Percentiles rank a stretch among this genome's conserved stretches.
Evolutionary conservation across 176 grass and related monocot species (phyloP).

Genomic region (Hsuehochloa calcarea): DNA sequence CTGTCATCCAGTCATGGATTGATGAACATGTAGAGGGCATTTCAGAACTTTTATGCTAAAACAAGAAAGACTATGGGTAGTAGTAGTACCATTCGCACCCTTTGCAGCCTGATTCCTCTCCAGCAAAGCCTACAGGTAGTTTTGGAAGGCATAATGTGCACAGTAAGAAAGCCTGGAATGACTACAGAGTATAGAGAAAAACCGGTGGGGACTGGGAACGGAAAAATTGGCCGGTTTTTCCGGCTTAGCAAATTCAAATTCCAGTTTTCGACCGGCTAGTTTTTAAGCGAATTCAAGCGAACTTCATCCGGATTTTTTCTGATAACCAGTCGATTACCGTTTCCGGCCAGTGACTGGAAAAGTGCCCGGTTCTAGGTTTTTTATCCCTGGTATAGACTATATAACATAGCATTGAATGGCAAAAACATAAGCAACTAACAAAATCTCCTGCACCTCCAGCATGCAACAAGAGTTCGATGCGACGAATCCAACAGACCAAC

Average conservation of each 20-base stretch:
- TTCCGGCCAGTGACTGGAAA: no score
- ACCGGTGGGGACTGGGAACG: no score
- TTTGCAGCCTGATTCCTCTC: slow-evolving; percentile 61
- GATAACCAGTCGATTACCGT: no score
- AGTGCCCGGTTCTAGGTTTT: no score
- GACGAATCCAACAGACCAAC: slow-evolving; percentile 55
- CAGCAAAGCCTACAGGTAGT: slow-evolving; percentile 63
- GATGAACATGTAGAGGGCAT: not conserved
- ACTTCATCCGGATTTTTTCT: no score
- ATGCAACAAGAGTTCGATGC: slow-evolving; percentile 59
- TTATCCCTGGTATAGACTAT: not conserved
- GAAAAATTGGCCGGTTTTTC: no score
- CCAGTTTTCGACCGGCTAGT: no score
- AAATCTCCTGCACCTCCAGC: slow-evolving; percentile 81
- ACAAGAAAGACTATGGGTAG: slow-evolving; percentile 11
- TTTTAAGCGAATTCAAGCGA: no score
- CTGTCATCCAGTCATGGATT: slow-evolving; percentile 32
- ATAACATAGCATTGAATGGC: not conserved
- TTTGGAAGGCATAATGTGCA: not conserved
- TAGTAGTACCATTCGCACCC: slow-evolving; percentile 9
- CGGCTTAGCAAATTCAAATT: no score
- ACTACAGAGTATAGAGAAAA: not conserved
- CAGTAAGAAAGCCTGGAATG: slow-evolving; percentile 4
- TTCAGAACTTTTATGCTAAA: not conserved
- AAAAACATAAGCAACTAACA: slow-evolving; percentile 2